Evolutionary conservation across 1,139 yeast species (phyloP), one percentile per base, ranked within the genome.

Genomic region (Hansenula sp.): DNA sequence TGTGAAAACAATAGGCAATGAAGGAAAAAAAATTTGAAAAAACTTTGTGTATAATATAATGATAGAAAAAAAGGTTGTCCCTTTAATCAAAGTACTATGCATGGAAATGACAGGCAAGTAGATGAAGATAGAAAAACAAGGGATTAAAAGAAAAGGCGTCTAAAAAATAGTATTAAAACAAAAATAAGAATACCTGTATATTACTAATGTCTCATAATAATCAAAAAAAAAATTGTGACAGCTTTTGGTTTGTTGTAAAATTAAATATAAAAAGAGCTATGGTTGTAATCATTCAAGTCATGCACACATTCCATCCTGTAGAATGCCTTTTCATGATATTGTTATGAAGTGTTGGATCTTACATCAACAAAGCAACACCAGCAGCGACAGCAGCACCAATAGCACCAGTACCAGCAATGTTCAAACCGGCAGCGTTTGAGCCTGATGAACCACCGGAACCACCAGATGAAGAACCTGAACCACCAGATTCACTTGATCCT

Each of bases 301-400:
- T 6, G 25, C 25, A n/a, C n/a, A n/a, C 25, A 21, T 21, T 21
- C 25, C 9, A 21, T 6, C 25, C 25, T 21, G 25, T 21, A 21
- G 9, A 21, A 21, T 21, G 25, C 8, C 9, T 21, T 21, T 21
- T 21, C 8, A 21, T 21, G 25, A 21, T 21, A 6, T 21, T 21
- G 9, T 6, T 21, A 21, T 21, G 9, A 21, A 21, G 25, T 21
- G 8, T 21, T 21, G 25, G 10, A 24, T n/a, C 27, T 34, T 35
- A 46, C 40, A 44, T 36, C 25, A 46, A 36, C 24, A 44, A 35
- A 18, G 43, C 49, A 40, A 36, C 41, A 44, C 43, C 49, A 21
- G 42, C 47, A 37, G 41, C 49, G 24, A 40, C 36, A 35, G 35
- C 43, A 27, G 44, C 49, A 44, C 38, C 47, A 38, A 40, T 35